Conservation (phyloP, 2,329 filamentous ascomycete species). For the Botryotinia narcissicola region DNA sequence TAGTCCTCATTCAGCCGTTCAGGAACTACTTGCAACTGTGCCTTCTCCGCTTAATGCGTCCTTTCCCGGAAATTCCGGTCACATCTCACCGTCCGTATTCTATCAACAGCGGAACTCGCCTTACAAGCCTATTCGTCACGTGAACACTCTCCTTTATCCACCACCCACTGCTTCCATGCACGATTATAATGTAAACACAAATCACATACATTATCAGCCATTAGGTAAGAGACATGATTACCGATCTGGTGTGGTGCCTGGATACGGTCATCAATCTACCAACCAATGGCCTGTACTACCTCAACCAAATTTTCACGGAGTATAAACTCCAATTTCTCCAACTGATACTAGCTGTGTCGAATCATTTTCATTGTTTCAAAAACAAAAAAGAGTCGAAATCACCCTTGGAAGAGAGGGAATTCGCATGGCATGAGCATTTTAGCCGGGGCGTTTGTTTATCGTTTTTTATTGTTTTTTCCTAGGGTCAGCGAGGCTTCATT, state of each 20-base stretch:
- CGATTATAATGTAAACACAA: constrained; percentile 62
- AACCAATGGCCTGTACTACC: constrained; percentile 36
- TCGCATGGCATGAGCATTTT: constrained; percentile 10
- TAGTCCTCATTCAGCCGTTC: constrained; percentile 35
- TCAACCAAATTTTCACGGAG: constrained; percentile 38
- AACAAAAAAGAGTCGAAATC: constrained; percentile 5
- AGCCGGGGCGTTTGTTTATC: neutral
- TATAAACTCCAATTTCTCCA: neutral
- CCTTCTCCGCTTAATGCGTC: constrained; percentile 41
- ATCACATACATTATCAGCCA: constrained; percentile 79
- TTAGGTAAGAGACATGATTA: constrained; percentile 67
- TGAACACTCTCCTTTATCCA: constrained; percentile 87
- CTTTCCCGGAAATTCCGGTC: constrained; percentile 48
- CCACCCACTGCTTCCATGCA: constrained; percentile 78
- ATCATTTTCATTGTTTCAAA: neutral
- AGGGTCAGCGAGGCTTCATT: neutral
- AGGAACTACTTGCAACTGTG: constrained; percentile 38
- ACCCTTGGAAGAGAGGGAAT: neutral
- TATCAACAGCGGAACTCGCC: constrained; percentile 86
- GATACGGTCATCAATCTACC: constrained; percentile 42
- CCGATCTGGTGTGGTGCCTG: constrained; percentile 68
- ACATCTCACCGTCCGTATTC: constrained; percentile 76
- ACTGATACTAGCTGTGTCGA: neutral
- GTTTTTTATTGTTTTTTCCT: neutral
- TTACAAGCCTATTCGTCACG: constrained; percentile 84